Evolutionary conservation across 73 alveolate genomes (phyloP), one percentile per base, ranked within the genome.

Genomic region (Tetrahymena borealis): DNA sequence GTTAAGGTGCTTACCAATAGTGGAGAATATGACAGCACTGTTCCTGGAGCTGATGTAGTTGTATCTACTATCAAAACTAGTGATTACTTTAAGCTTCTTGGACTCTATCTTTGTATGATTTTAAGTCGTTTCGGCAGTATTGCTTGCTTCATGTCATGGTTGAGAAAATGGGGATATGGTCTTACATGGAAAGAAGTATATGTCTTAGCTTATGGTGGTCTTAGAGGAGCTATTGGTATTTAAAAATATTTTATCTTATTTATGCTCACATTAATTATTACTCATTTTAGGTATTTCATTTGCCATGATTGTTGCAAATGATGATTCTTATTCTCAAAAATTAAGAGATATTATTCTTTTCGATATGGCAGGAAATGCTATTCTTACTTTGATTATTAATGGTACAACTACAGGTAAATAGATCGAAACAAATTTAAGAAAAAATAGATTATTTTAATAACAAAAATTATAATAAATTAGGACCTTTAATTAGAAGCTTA

Each of bases 201-300:
- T 28, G 94, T 96, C 1, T 93, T 95, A 38, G 94, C 96, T 2
- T 95, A 91, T 60, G 96, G 96, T 7, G 98, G 98, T 20, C 94
- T 96, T 24, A 93, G 97, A 91, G 98, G 98, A 39, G 97, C 96
- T 39, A 96, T 96, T 39, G 95, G 96, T 31, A 60, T 24, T 60
- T 18, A 6, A n/a, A n/a, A 2, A 60, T 20, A 1, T 24, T 13
- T 7, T 15, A n/a, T 32, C 28, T 5, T 10, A 60, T 24, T 18
- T 0, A 60, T 4, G 28, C 7, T 60, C 0, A 18, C 13, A 7
- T 60, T 60, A 39, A 12, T 39, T 39, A 12, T 60, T 60, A 8
- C 9, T 60, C 28, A 3, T 15, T 5, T 60, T 60, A 60, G 85
- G 85, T 60, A 41, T 96, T 79, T 93, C 97, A 7, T 93, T 96